These are phyloP conservation scores for Trypanosoma melophagium DNA, from an alignment of 208 protist genomes.

Conservation along the genomic window DNA sequence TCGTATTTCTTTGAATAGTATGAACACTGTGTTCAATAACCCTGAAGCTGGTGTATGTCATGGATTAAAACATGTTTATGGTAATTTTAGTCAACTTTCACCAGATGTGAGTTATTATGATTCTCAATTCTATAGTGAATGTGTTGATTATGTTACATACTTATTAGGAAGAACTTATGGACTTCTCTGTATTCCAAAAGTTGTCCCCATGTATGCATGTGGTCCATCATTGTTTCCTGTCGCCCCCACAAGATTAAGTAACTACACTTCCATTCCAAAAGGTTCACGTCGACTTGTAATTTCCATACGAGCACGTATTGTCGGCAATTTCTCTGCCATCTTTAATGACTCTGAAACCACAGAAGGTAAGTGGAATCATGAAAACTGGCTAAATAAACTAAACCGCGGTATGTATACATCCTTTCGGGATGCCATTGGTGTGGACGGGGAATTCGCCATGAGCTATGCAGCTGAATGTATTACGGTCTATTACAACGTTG, in stretches of 20 bases:
- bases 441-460: constrained; percentile 24
- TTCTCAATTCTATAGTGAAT: constrained; percentile 27
- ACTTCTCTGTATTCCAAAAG: constrained; percentile 2
- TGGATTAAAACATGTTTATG: constrained; percentile 14
- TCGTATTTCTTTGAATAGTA: background rate
- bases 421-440: constrained; percentile 22
- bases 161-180: constrained; percentile 10
- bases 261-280: constrained; percentile 21
- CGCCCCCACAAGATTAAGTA: constrained; percentile 2
- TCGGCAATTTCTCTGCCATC: constrained; percentile 12
- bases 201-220: constrained; percentile 28
- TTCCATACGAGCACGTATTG: constrained; percentile 20
- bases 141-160: constrained; percentile 21
- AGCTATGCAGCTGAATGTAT: background rate
- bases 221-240: constrained; percentile 5
- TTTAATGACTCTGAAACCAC: background rate
- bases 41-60: background rate
- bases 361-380: background rate
- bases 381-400: background rate
- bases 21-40: background rate
- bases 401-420: constrained; percentile 11
- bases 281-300: constrained; percentile 19
- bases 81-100: constrained; percentile 10
- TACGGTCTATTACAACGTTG: constrained; percentile 20
- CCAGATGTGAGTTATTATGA: constrained; percentile 24